A percentile compares a stretch with the other conserved stretches of the same genome.
Conservation (phyloP, 2,329 filamentous ascomycete genomes). For the Canariomyces notabilis region DNA sequence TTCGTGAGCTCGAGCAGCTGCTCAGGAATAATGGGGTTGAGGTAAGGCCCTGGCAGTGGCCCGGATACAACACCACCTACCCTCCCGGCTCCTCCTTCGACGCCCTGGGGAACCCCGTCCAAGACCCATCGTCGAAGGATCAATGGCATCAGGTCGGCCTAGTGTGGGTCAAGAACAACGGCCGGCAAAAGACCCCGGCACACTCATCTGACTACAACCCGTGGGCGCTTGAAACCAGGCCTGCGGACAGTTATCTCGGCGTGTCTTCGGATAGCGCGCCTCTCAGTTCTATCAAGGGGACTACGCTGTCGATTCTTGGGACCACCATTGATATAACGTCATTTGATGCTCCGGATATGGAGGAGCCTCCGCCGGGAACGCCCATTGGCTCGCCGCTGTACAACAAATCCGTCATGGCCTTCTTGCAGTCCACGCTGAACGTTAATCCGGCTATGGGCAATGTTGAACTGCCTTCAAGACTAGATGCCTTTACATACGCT, state of each 20-base stretch:
- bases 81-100: constrained; percentile 28
- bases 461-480: constrained; percentile 57
- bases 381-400: constrained; percentile 45
- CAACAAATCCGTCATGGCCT: constrained; percentile 68
- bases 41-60: constrained; percentile 46
- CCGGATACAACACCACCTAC: constrained; percentile 28
- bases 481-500: constrained; percentile 63
- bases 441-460: constrained; percentile 51
- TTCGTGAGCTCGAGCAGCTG: constrained; percentile 64
- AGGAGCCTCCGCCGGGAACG: constrained; percentile 49
- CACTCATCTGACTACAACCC: constrained; percentile 28
- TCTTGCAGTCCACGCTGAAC: constrained; percentile 61
- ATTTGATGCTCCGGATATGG: constrained; percentile 61
- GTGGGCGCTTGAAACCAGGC: constrained; percentile 36
- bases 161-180: constrained; percentile 36
- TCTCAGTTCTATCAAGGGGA: constrained; percentile 70
- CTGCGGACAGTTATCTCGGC: constrained; percentile 62
- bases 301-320: constrained; percentile 70
- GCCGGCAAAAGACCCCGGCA: constrained; percentile 21
- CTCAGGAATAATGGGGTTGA: constrained; percentile 58
- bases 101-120: constrained; percentile 24
- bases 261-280: constrained; percentile 58
- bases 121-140: constrained; percentile 28
- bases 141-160: constrained; percentile 35
- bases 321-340: constrained; percentile 74